Evolutionary conservation across 306 rosid genomes (phyloP), one percentile per base, ranked within the genome.

Genomic region (Phaseolus lunatus): DNA sequence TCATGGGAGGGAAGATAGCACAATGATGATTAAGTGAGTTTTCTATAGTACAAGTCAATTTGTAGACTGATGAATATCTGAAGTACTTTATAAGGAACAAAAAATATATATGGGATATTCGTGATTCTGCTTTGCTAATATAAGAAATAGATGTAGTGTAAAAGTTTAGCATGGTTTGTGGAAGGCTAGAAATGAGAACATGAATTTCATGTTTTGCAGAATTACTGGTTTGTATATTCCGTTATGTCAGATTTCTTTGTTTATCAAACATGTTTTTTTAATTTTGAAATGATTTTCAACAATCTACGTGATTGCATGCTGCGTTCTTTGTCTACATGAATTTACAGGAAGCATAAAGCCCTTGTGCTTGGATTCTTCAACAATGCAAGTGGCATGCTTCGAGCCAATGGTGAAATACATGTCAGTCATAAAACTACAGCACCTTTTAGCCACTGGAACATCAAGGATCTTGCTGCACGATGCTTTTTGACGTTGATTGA

Each of bases 401-500:
- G 78, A 31, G 27, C 70, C 2, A 14, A 81, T 70, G 96, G 91
- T 41, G 90, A 90, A 80, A 70, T 90, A 67, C 93, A 90, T 77
- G 82, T 88, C 13, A 88, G 75, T 80, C 96, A 90, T 57, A 90
- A 90, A 79, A 70, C 78, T 9, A 82, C 62, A 43, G 22, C 56
- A 14, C 91, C 93, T 14, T 88, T 72, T 31, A 33, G 9, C 37
- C 0, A 62, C 2, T 88, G 93, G 93, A 77, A 76, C 72, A 23
- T 86, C 31, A 53, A 15, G 58, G 35, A 80, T 12, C 87, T 88
- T 39, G 93, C 86, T 5, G 8, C 2, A 8, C 59, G 66, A 37
- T 71, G 70, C 61, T 59, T 45, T 10, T 49, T 90, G 85, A 5
- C 7, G 27, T 35, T 82, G 81, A 71, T 45, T 1, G 85, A 50